A percentile compares a stretch with the other conserved stretches of the same genome.
Evolutionary conservation across 176 grass and related monocot species (phyloP).

Genomic region (Musa schizocarpa): DNA sequence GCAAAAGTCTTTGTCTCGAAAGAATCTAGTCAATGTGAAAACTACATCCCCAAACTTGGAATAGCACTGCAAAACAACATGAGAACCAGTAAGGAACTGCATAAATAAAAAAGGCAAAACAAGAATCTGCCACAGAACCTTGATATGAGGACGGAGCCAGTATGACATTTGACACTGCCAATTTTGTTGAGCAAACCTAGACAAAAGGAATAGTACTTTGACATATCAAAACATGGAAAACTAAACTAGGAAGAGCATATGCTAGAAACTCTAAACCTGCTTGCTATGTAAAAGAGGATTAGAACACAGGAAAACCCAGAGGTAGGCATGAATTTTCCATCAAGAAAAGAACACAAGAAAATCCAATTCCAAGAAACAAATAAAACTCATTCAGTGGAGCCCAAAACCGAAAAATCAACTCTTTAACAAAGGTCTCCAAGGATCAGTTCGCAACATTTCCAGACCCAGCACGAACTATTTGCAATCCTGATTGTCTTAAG

Average conservation of each 20-base stretch:
- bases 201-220: constrained; percentile 23
- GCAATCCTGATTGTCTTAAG: too few species aligned
- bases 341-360: too few species aligned
- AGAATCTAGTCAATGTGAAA: constrained; percentile 74
- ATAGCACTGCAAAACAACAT: constrained; percentile 53
- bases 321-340: too few species aligned
- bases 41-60: constrained; percentile 83
- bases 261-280: not conserved
- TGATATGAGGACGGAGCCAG: constrained; percentile 80
- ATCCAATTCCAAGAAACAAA: too few species aligned
- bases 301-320: not conserved
- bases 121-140: constrained; percentile 30
- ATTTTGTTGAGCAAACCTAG: constrained; percentile 68
- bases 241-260: not conserved
- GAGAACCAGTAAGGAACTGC: not conserved
- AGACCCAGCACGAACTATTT: too few species aligned
- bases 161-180: constrained; percentile 86
- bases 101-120: constrained; percentile 13
- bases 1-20: constrained; percentile 58
- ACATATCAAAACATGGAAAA: not conserved
- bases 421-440: not conserved
- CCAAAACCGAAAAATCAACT: not conserved
- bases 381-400: not conserved
- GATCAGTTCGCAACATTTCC: not conserved
- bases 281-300: not conserved